Evolutionary conservation across 2,329 filamentous ascomycete genomes (phyloP).

Genomic region (Pseudocercospora crystallina): DNA sequence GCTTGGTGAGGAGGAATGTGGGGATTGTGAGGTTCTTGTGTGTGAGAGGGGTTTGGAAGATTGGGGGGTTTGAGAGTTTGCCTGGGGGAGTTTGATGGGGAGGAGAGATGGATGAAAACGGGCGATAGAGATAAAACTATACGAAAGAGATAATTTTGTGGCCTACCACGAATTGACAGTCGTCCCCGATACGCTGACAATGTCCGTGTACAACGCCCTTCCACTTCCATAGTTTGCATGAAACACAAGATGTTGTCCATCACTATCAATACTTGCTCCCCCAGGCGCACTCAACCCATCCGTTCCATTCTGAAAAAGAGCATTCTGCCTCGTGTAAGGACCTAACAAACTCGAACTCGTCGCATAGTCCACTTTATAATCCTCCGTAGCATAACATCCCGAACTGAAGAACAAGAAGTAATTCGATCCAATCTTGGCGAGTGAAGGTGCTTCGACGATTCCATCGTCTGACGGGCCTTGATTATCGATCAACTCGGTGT

Average conservation of each 20-base stretch:
- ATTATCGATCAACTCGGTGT: constrained; percentile 32
- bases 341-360: constrained; percentile 30
- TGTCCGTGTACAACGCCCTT: constrained; percentile 25
- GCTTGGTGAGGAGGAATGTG: too few relatives aligned
- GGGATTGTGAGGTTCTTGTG: too few relatives aligned
- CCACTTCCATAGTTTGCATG: constrained; percentile 31
- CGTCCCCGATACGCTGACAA: constrained; percentile 3
- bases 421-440: constrained; percentile 27
- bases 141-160: too few relatives aligned
- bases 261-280: constrained; percentile 32
- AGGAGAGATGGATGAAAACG: too few relatives aligned
- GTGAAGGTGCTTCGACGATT: constrained; percentile 35
- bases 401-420: constrained; percentile 41
- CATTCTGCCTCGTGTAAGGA: constrained; percentile 32
- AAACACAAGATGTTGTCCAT: constrained; percentile 34
- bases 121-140: too few relatives aligned
- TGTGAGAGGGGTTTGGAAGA: too few relatives aligned
- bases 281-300: constrained; percentile 33
- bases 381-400: constrained; percentile 32
- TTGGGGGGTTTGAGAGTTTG: too few relatives aligned
- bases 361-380: constrained; percentile 38
- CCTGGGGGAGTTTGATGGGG: too few relatives aligned
- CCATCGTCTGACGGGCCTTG: constrained; percentile 32
- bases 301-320: constrained; percentile 30
- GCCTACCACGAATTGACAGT: too few relatives aligned